Evolutionary conservation across 495 filamentous ascomycete species (phyloP).

Genomic region (Polyplosphaeria fusca): DNA sequence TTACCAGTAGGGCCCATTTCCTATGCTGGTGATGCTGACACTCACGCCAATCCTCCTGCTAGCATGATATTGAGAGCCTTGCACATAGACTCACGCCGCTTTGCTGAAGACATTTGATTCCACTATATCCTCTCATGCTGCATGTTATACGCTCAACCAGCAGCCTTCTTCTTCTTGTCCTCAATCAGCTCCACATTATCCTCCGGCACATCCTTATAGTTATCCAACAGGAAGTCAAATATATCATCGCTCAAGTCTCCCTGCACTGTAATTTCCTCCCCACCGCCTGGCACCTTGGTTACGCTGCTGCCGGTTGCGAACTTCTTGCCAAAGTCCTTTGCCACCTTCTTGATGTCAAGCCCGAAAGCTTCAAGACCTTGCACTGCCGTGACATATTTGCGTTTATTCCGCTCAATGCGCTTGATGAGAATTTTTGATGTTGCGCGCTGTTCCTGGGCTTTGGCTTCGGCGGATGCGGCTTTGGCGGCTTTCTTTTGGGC

Average conservation of each 20-base stretch:
- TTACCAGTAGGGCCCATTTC: no score
- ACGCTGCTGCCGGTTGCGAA: conserved; percentile 93
- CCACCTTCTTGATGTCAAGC: conserved; percentile 86
- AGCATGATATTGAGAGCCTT: no score
- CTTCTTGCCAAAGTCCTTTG: conserved; percentile 85
- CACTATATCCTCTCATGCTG: neutral
- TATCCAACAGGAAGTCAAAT: conserved; percentile 81
- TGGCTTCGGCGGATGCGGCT: conserved; percentile 76
- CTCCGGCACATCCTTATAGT: conserved; percentile 79
- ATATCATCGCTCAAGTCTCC: conserved; percentile 96
- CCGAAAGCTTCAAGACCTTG: conserved; percentile 84
- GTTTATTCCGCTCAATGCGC: conserved; percentile 95
- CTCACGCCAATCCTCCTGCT: no score
- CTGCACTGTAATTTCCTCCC: conserved; percentile 96
- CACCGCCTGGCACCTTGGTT: conserved; percentile 78
- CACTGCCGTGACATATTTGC: conserved; percentile 93
- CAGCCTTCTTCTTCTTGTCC: conserved; percentile 83
- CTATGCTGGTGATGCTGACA: no score
- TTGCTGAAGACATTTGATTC: no score
- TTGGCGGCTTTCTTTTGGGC: conserved; percentile 92
- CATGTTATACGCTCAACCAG: conserved; percentile 14
- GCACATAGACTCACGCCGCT: no score
- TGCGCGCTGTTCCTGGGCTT: conserved; percentile 71
- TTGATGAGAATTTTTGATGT: conserved; percentile 85
- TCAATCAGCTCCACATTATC: conserved; percentile 92